Percentiles rank a stretch among this genome's conserved stretches.
phyloP scores from a whole-genome alignment of 2,329 filamentous ascomycete species.

The Colletotrichum chlorophyti region DNA sequence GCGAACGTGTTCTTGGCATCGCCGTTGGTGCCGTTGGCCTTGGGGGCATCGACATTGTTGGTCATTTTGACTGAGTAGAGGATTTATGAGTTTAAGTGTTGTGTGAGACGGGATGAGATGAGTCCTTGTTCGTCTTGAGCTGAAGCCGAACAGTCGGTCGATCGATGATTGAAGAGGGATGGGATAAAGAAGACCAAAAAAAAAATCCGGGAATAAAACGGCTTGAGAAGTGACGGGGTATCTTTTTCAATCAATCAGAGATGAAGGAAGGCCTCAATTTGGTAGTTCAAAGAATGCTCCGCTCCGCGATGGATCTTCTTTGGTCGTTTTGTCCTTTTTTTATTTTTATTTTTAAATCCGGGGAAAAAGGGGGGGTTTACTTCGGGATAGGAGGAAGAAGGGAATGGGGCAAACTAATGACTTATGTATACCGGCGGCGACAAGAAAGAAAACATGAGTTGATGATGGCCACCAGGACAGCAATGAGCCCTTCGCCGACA shows the following conservation, averaged over 20 bases:
- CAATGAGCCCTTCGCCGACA: background rate
- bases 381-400: background rate
- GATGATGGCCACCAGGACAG: background rate
- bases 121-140: no score
- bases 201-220: conserved; percentile 20
- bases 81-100: background rate
- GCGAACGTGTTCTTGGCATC: conserved; percentile 67
- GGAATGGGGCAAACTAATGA: background rate
- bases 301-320: conserved; percentile 20
- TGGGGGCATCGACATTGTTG: conserved; percentile 9
- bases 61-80: conserved; percentile 6
- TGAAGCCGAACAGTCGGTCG: no score
- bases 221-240: background rate
- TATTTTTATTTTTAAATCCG: conserved; percentile 11
- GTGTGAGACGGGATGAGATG: background rate
- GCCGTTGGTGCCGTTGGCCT: conserved; percentile 32
- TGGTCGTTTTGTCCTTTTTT: background rate
- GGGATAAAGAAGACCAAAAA: background rate
- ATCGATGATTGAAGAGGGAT: background rate
- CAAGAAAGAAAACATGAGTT: background rate
- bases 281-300: conserved; percentile 10
- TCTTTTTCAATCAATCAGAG: conserved; percentile 15
- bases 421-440: conserved; percentile 12
- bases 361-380: conserved; percentile 2
- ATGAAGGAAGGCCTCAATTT: conserved; percentile 1